phyloP scores from a whole-genome alignment of 768 basidiomycete genomes.

The Lactarius indigo region DNA sequence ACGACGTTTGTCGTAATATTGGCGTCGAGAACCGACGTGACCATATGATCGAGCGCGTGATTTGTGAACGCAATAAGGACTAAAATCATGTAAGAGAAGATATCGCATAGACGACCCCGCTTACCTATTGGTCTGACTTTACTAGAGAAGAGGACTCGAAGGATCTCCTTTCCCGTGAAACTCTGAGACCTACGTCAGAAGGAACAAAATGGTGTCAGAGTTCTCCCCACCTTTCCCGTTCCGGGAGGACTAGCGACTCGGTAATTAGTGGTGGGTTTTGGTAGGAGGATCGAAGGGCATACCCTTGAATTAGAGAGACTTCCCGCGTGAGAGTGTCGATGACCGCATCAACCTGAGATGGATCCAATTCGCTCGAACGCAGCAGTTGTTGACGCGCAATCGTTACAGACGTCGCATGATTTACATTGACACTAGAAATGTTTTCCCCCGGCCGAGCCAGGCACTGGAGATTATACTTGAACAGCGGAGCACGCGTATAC shows the following conservation, averaged over 20 bases:
- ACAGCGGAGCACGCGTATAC: conserved; percentile 40
- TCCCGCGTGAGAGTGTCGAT: conserved; percentile 58
- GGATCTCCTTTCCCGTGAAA: conserved; percentile 64
- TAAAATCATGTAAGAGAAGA: not conserved
- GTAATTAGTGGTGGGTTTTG: not conserved
- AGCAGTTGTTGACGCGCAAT: conserved; percentile 46
- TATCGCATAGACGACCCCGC: not conserved
- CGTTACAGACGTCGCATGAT: conserved; percentile 43
- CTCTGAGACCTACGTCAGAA: conserved; percentile 38
- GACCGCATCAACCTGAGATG: conserved; percentile 68
- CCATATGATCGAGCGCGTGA: conserved; percentile 74
- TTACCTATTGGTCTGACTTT: conserved; percentile 48
- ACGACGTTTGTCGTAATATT: conserved; percentile 60
- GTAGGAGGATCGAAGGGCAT: conserved; percentile 12
- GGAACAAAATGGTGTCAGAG: not conserved
- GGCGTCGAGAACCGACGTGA: conserved; percentile 60
- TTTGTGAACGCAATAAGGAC: conserved; percentile 68
- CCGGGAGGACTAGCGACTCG: conserved; percentile 57
- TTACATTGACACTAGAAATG: conserved; percentile 38
- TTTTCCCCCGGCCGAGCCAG: conserved; percentile 38
- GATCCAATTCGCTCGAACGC: conserved; percentile 54
- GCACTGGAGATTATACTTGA: conserved; percentile 53
- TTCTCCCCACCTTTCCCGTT: conserved; percentile 59
- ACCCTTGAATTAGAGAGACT: conserved; percentile 72
- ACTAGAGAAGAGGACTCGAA: conserved; percentile 59